Evolutionary conservation across 805 yeast species (phyloP).

Genomic region (Candida piceae): DNA sequence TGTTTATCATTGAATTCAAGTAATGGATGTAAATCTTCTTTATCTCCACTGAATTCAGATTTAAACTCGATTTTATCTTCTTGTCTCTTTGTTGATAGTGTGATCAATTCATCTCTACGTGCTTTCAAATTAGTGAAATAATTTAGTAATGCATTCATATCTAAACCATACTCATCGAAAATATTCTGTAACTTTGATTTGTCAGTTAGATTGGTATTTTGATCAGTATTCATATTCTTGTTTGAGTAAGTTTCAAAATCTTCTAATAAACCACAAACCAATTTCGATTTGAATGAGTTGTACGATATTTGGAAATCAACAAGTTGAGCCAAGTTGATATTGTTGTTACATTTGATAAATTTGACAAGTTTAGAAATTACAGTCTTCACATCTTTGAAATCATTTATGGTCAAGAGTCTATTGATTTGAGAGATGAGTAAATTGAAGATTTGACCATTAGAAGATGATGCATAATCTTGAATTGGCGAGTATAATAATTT

Average conservation of each 20-base stretch:
- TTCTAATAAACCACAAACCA: conserved; percentile 1
- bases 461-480: not conserved
- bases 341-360: conserved; percentile 7
- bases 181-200: not conserved
- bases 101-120: not conserved
- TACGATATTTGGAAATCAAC: not conserved
- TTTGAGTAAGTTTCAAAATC: conserved; percentile 1
- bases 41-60: too few species aligned
- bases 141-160: not conserved
- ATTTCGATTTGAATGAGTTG: conserved; percentile 4
- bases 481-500: conserved; percentile 12
- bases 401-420: conserved; percentile 7
- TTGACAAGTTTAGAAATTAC: conserved; percentile 5
- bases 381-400: conserved; percentile 12
- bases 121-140: not conserved
- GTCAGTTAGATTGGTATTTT: not conserved
- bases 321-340: conserved; percentile 2
- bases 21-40: too few species aligned
- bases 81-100: too few species aligned
- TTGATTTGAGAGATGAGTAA: conserved; percentile 6
- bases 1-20: conserved; percentile 1
- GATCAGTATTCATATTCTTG: not conserved
- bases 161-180: not conserved
- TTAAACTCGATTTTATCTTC: too few species aligned
- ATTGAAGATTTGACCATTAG: conserved; percentile 1